Evolutionary conservation across 768 basidiomycete species (phyloP).

Genomic region (Tubosaeta sp.): DNA sequence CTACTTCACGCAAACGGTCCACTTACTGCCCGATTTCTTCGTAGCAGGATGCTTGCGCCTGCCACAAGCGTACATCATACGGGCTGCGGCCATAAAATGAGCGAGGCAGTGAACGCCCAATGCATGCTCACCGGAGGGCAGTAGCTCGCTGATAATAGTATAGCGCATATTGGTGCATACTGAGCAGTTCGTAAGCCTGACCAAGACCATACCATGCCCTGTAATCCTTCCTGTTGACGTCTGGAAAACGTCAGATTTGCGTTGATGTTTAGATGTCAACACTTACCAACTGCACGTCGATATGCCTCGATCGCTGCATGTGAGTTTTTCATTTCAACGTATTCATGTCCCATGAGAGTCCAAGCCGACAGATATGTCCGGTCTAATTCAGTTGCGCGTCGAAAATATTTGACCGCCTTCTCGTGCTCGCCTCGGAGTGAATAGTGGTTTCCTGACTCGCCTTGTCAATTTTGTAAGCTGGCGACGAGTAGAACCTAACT

Average conservation of each 20-base stretch:
- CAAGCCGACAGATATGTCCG: conserved; percentile 94
- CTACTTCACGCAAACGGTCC: not conserved
- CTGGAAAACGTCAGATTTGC: conserved; percentile 38
- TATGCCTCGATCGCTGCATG: conserved; percentile 99
- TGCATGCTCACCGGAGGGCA: conserved; percentile 63
- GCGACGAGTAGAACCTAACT: conserved; percentile 19
- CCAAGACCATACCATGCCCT: conserved; percentile 98
- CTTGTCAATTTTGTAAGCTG: not conserved
- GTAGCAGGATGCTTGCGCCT: conserved; percentile 90
- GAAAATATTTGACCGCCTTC: conserved; percentile 94
- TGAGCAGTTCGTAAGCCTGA: conserved; percentile 94
- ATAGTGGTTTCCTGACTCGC: conserved; percentile 84
- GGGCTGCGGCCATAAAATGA: conserved; percentile 48
- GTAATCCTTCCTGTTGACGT: conserved; percentile 95
- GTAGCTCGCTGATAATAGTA: conserved; percentile 97
- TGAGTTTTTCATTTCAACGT: conserved; percentile 98
- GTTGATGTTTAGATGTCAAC: not conserved
- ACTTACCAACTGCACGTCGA: conserved; percentile 87
- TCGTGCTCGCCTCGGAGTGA: conserved; percentile 91
- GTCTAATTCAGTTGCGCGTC: conserved; percentile 91
- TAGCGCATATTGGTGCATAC: conserved; percentile 94
- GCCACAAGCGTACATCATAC: conserved; percentile 95
- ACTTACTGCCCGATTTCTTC: conserved; percentile 82
- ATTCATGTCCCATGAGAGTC: conserved; percentile 99
- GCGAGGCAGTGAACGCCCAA: not conserved